A percentile compares a stretch with the other conserved stretches of the same genome.
Evolutionary conservation across 2,329 filamentous ascomycete genomes (phyloP).

Genomic region (Penicillium polonicum): DNA sequence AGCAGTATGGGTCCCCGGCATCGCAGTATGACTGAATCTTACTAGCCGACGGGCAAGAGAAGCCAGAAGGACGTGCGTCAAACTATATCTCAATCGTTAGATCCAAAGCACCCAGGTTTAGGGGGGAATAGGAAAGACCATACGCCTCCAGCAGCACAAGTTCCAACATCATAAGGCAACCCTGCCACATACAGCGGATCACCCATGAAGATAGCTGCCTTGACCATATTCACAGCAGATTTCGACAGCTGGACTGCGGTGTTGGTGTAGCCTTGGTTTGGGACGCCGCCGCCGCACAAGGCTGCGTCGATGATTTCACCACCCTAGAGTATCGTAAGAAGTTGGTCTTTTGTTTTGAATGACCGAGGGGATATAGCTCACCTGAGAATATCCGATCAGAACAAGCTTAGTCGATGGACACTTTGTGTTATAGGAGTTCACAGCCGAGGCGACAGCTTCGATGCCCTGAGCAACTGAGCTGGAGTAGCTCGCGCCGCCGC

Average conservation of each 20-base stretch:
- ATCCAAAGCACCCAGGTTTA: neutral
- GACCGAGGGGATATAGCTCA: conserved; percentile 26
- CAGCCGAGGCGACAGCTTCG: conserved; percentile 57
- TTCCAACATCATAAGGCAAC: conserved; percentile 61
- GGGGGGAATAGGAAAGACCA: conserved; percentile 30
- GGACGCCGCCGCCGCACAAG: conserved; percentile 57
- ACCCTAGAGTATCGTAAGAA: conserved; percentile 42
- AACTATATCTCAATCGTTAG: conserved; percentile 48
- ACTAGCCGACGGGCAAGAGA: conserved; percentile 55
- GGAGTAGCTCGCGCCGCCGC: conserved; percentile 60
- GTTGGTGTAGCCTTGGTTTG: conserved; percentile 47
- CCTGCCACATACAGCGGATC: conserved; percentile 59
- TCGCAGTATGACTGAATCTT: conserved; percentile 68
- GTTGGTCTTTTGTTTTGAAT: neutral
- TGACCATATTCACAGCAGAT: conserved; percentile 55
- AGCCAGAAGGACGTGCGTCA: conserved; percentile 58
- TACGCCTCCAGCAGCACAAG: conserved; percentile 59
- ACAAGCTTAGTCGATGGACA: conserved; percentile 61
- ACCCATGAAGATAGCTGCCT: conserved; percentile 65
- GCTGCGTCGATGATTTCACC: conserved; percentile 64
- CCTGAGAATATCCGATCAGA: conserved; percentile 63
- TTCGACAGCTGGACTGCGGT: conserved; percentile 47
- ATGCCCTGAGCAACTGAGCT: conserved; percentile 60
- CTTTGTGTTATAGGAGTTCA: conserved; percentile 57
- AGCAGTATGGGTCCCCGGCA: conserved; percentile 64